Conservation (phyloP, 164 flowering plant species). For the Dillenia suffruticosa region DNA sequence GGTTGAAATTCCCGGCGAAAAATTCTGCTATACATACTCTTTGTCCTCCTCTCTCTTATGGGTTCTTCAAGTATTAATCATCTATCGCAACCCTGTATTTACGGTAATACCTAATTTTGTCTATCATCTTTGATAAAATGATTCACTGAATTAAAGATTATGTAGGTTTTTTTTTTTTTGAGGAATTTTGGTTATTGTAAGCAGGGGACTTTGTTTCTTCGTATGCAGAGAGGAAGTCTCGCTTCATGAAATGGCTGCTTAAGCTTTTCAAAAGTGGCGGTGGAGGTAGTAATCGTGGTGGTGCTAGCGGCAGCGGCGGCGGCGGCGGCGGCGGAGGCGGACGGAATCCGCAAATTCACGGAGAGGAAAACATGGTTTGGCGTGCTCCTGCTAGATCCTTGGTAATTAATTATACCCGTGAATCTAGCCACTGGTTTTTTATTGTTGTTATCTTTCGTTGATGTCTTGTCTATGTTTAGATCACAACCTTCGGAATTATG, state of each 20-base stretch:
- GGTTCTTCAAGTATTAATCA: conserved; percentile 54
- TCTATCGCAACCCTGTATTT: conserved; percentile 54
- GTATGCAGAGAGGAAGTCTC: conserved; percentile 54
- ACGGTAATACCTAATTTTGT: conserved; percentile 30
- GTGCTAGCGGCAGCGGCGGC: conserved; percentile 12
- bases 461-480: neutral
- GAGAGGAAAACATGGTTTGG: conserved; percentile 72
- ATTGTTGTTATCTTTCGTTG: neutral
- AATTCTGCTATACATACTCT: conserved; percentile 3
- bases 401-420: conserved; percentile 30
- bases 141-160: neutral
- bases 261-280: conserved; percentile 64
- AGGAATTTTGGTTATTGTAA: conserved; percentile 14
- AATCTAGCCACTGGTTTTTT: neutral
- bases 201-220: conserved; percentile 61
- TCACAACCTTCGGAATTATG: too few relatives aligned
- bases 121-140: conserved; percentile 11
- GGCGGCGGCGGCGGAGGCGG: conserved; percentile 28
- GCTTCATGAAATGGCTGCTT: conserved; percentile 83
- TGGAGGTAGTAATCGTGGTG: conserved; percentile 30
- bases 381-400: conserved; percentile 55
- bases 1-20: conserved; percentile 8
- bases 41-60: conserved; percentile 26
- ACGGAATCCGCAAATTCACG: conserved; percentile 47
- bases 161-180: conserved; percentile 5